Percentiles rank a stretch among this genome's conserved stretches.
Conservation (phyloP, 768 basidiomycete species). For the Lentinula sp. region DNA sequence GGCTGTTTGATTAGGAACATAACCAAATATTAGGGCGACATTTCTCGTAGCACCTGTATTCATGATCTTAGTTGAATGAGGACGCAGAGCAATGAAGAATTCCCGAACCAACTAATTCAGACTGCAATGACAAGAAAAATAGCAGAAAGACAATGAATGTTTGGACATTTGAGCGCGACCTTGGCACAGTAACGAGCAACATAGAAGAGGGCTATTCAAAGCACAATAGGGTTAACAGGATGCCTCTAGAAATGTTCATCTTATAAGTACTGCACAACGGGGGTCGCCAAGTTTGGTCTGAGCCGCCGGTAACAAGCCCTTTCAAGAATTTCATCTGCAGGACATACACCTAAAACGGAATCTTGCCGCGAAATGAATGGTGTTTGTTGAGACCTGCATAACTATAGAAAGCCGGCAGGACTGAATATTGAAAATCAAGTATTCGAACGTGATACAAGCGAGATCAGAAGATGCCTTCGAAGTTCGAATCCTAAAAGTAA, state of each 20-base stretch:
- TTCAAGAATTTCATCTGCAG: neutral
- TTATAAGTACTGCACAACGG: neutral
- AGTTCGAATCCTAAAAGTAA: no score
- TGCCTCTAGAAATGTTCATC: neutral
- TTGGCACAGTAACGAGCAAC: neutral
- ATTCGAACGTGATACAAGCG: no score
- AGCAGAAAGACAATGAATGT: neutral
- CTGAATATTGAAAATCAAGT: no score
- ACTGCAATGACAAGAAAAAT: neutral
- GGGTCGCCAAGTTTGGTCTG: neutral
- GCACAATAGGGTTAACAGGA: neutral
- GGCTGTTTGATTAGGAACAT: conserved; percentile 16
- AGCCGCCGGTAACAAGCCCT: neutral
- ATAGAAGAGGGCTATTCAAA: neutral
- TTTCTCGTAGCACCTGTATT: neutral
- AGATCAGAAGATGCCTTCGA: no score
- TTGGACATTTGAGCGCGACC: neutral
- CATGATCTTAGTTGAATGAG: neutral
- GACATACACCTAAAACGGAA: neutral
- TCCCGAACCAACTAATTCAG: neutral
- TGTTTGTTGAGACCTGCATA: no score
- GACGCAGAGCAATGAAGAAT: neutral
- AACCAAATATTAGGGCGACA: conserved; percentile 7
- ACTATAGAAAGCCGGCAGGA: no score
- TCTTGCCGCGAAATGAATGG: neutral